Conservation (phyloP, 2,329 filamentous ascomycete genomes). For the Neonectria sp. region DNA sequence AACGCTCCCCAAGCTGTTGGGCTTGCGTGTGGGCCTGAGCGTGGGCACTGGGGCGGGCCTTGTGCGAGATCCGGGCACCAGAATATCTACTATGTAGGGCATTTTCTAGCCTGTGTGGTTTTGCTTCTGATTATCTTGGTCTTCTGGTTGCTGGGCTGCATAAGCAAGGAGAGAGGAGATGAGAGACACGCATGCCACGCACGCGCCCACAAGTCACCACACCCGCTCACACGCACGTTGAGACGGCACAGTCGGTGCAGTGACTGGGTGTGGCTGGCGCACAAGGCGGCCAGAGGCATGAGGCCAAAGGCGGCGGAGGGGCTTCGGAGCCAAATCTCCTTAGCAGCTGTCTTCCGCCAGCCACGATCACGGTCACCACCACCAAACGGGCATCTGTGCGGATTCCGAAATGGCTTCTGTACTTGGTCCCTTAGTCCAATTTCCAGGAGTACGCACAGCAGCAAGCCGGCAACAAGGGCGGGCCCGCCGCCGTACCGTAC, state of each 20-base stretch:
- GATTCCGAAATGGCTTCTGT: slow-evolving; percentile 27
- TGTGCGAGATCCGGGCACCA: background rate
- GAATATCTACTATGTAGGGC: background rate
- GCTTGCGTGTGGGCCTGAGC: slow-evolving; percentile 12
- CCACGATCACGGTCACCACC: slow-evolving; percentile 43
- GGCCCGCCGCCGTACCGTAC: background rate
- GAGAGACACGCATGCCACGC: slow-evolving; percentile 18
- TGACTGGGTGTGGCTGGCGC: slow-evolving; percentile 23
- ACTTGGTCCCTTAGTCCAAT: slow-evolving; percentile 34
- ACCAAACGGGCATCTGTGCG: slow-evolving; percentile 40
- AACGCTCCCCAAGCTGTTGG: slow-evolving; percentile 11
- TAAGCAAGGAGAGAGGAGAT: slow-evolving; percentile 14
- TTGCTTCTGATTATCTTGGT: background rate
- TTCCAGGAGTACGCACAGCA: slow-evolving; percentile 22
- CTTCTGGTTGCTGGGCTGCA: slow-evolving; percentile 14
- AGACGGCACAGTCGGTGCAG: slow-evolving; percentile 13
- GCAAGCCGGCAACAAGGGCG: background rate
- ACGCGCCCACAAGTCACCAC: slow-evolving; percentile 2
- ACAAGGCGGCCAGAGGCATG: slow-evolving; percentile 3
- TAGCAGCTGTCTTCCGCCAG: slow-evolving; percentile 40
- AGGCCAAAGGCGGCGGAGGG: slow-evolving; percentile 33
- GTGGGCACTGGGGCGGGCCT: background rate
- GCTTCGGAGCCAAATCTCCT: slow-evolving; percentile 40
- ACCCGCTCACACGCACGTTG: slow-evolving; percentile 22
- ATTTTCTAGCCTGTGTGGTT: slow-evolving; percentile 1